Conservation (phyloP, 2,329 filamentous ascomycete species). For the Cercospora nicotianae region DNA sequence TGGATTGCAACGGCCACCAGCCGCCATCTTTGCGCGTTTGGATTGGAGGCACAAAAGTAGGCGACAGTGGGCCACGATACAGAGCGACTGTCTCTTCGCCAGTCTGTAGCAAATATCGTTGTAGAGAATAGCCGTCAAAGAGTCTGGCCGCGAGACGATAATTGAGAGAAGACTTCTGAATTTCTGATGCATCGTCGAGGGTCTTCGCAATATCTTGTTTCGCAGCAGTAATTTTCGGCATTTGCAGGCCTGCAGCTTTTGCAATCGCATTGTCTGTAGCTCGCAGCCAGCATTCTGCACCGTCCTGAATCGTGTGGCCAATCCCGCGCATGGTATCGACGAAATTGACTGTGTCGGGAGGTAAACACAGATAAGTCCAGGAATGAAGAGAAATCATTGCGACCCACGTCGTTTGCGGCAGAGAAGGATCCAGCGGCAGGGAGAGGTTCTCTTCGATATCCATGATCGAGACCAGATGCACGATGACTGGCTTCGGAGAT, state of each 20-base stretch:
- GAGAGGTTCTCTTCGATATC: background rate
- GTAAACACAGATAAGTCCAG: background rate
- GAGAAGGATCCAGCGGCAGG: background rate
- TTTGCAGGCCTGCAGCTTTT: background rate
- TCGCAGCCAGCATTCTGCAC: conserved; percentile 11
- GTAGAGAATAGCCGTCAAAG: conserved; percentile 6
- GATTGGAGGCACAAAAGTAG: background rate
- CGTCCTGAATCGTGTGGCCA: background rate
- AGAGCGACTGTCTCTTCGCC: background rate
- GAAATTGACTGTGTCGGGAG: conserved; percentile 5
- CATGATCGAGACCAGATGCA: background rate
- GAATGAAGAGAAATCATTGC: background rate
- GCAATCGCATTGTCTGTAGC: background rate
- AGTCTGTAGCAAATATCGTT: background rate
- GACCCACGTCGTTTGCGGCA: background rate
- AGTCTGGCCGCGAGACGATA: background rate
- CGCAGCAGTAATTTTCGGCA: background rate
- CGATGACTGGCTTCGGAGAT: background rate
- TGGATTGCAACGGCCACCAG: background rate
- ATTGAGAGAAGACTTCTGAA: background rate
- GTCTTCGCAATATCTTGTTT: background rate
- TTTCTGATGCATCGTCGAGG: background rate
- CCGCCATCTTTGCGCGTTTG: background rate
- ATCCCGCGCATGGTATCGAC: conserved; percentile 3
- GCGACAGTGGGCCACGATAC: background rate